A percentile compares a stretch with the other conserved stretches of the same genome.
Evolutionary conservation across 495 filamentous ascomycete genomes (phyloP).

Genomic region (Penicillium cataractarum): DNA sequence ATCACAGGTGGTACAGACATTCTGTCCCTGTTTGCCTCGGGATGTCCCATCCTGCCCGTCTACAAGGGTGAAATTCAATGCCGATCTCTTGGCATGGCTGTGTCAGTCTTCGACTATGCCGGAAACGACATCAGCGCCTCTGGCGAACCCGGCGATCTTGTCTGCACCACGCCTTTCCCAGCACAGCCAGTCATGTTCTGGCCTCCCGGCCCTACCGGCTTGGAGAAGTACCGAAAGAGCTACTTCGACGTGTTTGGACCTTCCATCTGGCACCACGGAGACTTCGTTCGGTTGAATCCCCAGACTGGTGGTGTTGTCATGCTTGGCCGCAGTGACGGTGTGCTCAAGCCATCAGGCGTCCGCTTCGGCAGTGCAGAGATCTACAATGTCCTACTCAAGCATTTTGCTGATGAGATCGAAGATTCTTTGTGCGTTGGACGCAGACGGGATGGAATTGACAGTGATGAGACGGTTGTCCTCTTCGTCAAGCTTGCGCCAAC

Average conservation of each 20-base stretch:
- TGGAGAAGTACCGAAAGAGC: constrained; percentile 71
- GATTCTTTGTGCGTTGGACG: constrained; percentile 87
- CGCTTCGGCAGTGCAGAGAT: constrained; percentile 90
- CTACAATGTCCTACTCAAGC: constrained; percentile 83
- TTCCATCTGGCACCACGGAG: constrained; percentile 89
- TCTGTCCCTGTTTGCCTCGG: constrained; percentile 87
- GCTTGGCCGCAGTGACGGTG: constrained; percentile 88
- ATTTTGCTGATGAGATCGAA: constrained; percentile 75
- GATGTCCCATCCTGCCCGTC: constrained; percentile 85
- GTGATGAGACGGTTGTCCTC: constrained; percentile 82
- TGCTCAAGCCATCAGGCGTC: constrained; percentile 85
- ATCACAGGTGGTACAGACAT: constrained; percentile 94
- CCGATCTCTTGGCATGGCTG: constrained; percentile 87
- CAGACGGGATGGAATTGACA: constrained; percentile 65
- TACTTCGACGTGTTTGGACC: constrained; percentile 84
- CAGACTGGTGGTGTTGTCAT: constrained; percentile 78
- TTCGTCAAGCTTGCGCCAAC: constrained; percentile 72
- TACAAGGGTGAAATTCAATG: constrained; percentile 89
- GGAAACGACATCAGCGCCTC: constrained; percentile 51
- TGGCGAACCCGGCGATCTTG: constrained; percentile 83
- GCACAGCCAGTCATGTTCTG: constrained; percentile 91
- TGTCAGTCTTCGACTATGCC: constrained; percentile 72
- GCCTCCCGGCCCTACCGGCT: constrained; percentile 64
- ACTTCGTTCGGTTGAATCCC: constrained; percentile 81
- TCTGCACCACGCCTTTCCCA: constrained; percentile 85